Conservation (phyloP, 345 rosid genomes). For the Citrus unshiu region DNA sequence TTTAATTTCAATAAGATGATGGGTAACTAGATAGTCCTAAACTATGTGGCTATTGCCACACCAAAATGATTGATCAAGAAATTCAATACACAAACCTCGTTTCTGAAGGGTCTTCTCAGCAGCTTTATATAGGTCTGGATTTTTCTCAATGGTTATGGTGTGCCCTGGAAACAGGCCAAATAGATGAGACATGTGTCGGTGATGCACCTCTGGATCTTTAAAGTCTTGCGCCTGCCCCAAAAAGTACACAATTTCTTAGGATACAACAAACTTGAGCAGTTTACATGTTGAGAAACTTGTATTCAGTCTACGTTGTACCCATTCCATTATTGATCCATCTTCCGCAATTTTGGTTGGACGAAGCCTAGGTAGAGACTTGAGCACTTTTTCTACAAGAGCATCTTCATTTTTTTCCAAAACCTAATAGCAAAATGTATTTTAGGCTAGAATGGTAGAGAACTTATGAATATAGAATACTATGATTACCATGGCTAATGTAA, state of each 20-base stretch:
- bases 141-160: slow-evolving; percentile 57
- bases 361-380: slow-evolving; percentile 59
- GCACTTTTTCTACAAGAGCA: slow-evolving; percentile 52
- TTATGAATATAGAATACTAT: slow-evolving; percentile 7
- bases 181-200: slow-evolving; percentile 86
- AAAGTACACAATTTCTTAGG: slow-evolving; percentile 3
- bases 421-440: slow-evolving; percentile 33
- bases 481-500: neutral
- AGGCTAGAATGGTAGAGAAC: neutral
- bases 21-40: neutral
- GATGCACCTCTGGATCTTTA: slow-evolving; percentile 74
- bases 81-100: slow-evolving; percentile 51
- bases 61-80: neutral
- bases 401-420: slow-evolving; percentile 53
- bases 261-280: neutral
- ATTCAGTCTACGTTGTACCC: slow-evolving; percentile 41
- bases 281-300: neutral
- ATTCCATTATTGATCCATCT: slow-evolving; percentile 97
- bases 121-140: slow-evolving; percentile 77
- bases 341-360: slow-evolving; percentile 58
- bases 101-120: slow-evolving; percentile 61
- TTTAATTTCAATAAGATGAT: neutral
- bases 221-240: slow-evolving; percentile 63
- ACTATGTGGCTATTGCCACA: neutral
- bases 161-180: slow-evolving; percentile 96